phyloP scores from a whole-genome alignment of 2,329 filamentous ascomycete genomes.

The Pseudomassariella vexata region DNA sequence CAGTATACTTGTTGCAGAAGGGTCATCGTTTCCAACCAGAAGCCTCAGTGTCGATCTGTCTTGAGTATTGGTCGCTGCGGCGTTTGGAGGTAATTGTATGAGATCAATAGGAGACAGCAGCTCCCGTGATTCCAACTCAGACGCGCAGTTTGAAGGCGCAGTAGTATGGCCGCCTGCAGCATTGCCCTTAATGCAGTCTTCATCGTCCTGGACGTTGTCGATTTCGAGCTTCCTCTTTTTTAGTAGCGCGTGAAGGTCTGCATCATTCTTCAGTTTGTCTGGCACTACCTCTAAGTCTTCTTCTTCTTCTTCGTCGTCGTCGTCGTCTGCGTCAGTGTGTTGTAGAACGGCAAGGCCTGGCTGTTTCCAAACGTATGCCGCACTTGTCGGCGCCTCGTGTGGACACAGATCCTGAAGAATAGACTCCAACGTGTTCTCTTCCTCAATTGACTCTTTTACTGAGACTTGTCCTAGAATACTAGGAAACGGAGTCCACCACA shows the following conservation, averaged over 20 bases:
- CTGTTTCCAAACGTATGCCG: constrained; percentile 21
- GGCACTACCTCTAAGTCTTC: constrained; percentile 7
- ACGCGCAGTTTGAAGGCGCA: too few species aligned
- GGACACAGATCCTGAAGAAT: constrained; percentile 6
- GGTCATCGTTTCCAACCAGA: constrained; percentile 15
- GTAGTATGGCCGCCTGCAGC: too few species aligned
- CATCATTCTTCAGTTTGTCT: not conserved
- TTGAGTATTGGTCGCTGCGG: too few species aligned
- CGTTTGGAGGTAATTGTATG: too few species aligned
- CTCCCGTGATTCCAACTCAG: too few species aligned
- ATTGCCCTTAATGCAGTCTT: too few species aligned
- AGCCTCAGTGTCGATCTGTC: too few species aligned
- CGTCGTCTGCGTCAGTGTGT: constrained; percentile 13
- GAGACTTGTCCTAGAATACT: constrained; percentile 9
- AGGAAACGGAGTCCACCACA: constrained; percentile 22
- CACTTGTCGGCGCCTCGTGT: constrained; percentile 15
- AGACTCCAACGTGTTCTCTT: constrained; percentile 1
- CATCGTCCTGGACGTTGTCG: not conserved
- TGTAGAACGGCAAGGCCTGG: constrained; percentile 21
- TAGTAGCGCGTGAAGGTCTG: constrained; percentile 13
- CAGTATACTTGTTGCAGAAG: constrained; percentile 16
- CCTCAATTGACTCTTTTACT: constrained; percentile 16
- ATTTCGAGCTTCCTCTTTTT: constrained; percentile 18
- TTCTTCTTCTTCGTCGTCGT: constrained; percentile 14
- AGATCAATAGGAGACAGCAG: not conserved